Evolutionary conservation across 2,329 filamentous ascomycete species (phyloP), one percentile per base, ranked within the genome.

Genomic region (Bipolaris gigantea): DNA sequence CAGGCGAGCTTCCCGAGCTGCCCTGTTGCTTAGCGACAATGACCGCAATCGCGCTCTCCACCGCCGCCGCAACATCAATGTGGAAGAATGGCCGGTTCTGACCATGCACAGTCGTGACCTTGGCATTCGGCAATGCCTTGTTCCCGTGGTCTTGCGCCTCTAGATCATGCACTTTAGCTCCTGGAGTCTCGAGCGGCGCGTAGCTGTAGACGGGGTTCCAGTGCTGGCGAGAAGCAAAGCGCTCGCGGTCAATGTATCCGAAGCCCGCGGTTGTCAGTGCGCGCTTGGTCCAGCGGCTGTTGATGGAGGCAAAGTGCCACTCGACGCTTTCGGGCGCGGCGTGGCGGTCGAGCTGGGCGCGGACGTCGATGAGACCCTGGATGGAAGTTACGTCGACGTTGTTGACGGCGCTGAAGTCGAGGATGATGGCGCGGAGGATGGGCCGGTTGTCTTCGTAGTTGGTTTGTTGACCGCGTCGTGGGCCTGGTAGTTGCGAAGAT

Each of bases 151-250:
- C 67, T 16, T 66, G 62, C 4, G 60, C 61, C 44, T 70, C 64
- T 5, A 57, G 57, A 48, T 83, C 81, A 23, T 81, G 77, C 23
- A 81, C 77, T 64, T 90, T 86, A 86, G 7, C 80, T 79, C 0
- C 85, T 85, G 1, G 88, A 88, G 0, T 57, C 88, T 57, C 90
- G 86, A 60, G 95, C 86, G 96, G 91, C 2, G 93, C 90, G 19
- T 97, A 91, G 69, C 86, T 92, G 80, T 96, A 97, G 61, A 97
- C 92, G n/a, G 92, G 90, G 72, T 90, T 92, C 93, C 92, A 97
- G 27, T 69, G 64, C 63, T 84, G 83, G 6, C 80, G 74, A 1
- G 63, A 47, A 77, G 80, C 54, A 79, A 81, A 50, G 75, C 77
- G 6, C 79, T 77, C 66, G 0, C 81, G 77, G 0, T 85, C 85